Evolutionary conservation across 768 basidiomycete genomes (phyloP).

Genomic region (Gloeopeniophorella convolvens): DNA sequence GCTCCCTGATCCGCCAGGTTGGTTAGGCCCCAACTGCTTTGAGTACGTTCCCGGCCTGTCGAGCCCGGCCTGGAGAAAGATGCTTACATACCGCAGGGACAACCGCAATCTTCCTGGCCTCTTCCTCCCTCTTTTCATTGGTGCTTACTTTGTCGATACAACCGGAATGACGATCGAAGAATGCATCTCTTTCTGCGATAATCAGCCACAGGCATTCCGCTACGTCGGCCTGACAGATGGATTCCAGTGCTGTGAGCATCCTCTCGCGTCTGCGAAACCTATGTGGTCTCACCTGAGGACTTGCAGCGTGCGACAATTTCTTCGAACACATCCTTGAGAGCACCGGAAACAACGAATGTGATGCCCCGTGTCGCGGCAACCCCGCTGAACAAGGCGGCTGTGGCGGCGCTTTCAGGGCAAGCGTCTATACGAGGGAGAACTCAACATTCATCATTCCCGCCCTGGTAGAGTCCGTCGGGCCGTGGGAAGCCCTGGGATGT

Average conservation of each 20-base stretch:
- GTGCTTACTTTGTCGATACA: slow-evolving; percentile 39
- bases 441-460: slow-evolving; percentile 42
- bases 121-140: slow-evolving; percentile 37
- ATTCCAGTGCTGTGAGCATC: slow-evolving; percentile 47
- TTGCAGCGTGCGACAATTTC: background rate
- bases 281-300: background rate
- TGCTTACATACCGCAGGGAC: background rate
- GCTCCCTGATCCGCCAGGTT: background rate
- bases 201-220: slow-evolving; percentile 34
- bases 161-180: slow-evolving; percentile 54
- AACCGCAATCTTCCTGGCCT: too few relatives aligned
- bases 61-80: background rate
- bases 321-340: slow-evolving; percentile 42
- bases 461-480: too few relatives aligned
- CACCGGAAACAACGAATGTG: slow-evolving; percentile 45
- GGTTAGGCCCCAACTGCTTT: background rate
- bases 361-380: slow-evolving; percentile 54
- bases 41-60: background rate
- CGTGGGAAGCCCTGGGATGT: too few relatives aligned
- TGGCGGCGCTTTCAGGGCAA: slow-evolving; percentile 40
- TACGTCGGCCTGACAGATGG: slow-evolving; percentile 67
- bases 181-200: slow-evolving; percentile 39
- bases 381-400: slow-evolving; percentile 52
- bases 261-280: too few relatives aligned
- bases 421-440: slow-evolving; percentile 51